Conservation (phyloP, 495 filamentous ascomycete genomes). For the Penicillium simplicissimum region DNA sequence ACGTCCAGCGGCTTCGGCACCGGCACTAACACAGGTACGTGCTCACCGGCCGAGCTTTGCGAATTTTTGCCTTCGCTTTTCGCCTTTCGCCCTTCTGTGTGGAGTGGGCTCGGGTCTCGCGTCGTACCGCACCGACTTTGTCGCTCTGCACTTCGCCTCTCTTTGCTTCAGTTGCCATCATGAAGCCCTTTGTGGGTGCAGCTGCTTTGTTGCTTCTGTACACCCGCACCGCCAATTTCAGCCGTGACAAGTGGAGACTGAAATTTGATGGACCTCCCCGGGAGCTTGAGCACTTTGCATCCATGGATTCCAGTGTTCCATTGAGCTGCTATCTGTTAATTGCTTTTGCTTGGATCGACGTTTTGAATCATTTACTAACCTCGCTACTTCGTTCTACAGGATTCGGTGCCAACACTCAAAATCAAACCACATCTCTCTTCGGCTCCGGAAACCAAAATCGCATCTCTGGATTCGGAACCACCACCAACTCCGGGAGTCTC, state of each 20-base stretch:
- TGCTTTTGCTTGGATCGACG: constrained; percentile 3
- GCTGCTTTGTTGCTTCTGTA: neutral
- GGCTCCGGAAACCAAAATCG: constrained; percentile 35
- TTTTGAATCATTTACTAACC: constrained; percentile 21
- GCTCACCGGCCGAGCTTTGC: constrained; percentile 36
- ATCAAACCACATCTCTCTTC: constrained; percentile 40
- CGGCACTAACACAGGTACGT: constrained; percentile 61
- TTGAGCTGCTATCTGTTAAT: constrained; percentile 26
- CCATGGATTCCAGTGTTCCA: constrained; percentile 15
- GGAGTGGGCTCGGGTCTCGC: neutral
- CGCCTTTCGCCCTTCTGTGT: constrained; percentile 8
- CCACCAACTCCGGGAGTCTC: constrained; percentile 20
- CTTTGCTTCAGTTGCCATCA: neutral
- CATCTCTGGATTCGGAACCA: constrained; percentile 50
- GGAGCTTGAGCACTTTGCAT: constrained; percentile 16
- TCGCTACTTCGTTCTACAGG: constrained; percentile 25
- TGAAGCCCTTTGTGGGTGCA: neutral
- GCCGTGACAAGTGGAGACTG: neutral
- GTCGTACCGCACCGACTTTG: neutral
- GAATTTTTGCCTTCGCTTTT: constrained; percentile 21
- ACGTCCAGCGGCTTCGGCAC: constrained; percentile 57
- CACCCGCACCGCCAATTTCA: neutral
- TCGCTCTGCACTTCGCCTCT: neutral
- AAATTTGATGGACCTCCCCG: constrained; percentile 1
- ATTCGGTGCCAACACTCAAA: constrained; percentile 40